Base-by-base conservation (phyloP, 805 yeast genomes). In the Saturnispora quitensis region DNA sequence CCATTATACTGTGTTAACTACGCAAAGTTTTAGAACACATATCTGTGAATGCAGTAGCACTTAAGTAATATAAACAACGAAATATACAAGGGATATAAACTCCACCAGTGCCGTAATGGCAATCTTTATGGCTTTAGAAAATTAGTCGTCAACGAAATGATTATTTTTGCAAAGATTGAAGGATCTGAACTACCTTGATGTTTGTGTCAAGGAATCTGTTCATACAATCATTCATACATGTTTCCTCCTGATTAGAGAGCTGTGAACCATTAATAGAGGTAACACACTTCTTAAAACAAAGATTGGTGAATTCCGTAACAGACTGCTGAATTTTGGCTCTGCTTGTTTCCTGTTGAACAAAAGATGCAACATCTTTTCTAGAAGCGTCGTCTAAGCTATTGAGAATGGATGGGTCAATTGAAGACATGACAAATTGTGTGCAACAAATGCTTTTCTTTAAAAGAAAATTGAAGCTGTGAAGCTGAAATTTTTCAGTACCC, bases 281-380 rank as follows among this genome's bases (percentile, higher is more conserved):
- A 49, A 89, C 77, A 68, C 98, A 90, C 69, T 86, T 86, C 66
- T 84, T 86, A 76, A 89, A 90, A 67, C 98, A 90, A 74, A 84
- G 75, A 64, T 89, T 90, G 27, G 97, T 89, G 77, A 88, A 89
- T 62, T 76, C 80, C 66, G 90, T 96, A 55, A 90, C 86, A 34
- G 95, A 81, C 71, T 78, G 76, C 67, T 89, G 96, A 31, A 90
- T 87, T 70, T 89, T 88, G 51, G 91, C 82, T 71, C 86, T 88
- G 56, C 93, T 78, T 64, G 85, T 84, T 69, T 90, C 97, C 13
- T 84, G 71, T 64, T 89, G 95, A 47, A 89, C 73, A 72, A 88
- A 89, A 52, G 76, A 74, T 60, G 81, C 73, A 48, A 89, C 80
- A 56, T 89, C 95, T 62, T 80, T 77, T 66, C 84, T 82, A 45